Evolutionary conservation across 2,329 filamentous ascomycete species (phyloP).

Genomic region (Eutypella sp.): DNA sequence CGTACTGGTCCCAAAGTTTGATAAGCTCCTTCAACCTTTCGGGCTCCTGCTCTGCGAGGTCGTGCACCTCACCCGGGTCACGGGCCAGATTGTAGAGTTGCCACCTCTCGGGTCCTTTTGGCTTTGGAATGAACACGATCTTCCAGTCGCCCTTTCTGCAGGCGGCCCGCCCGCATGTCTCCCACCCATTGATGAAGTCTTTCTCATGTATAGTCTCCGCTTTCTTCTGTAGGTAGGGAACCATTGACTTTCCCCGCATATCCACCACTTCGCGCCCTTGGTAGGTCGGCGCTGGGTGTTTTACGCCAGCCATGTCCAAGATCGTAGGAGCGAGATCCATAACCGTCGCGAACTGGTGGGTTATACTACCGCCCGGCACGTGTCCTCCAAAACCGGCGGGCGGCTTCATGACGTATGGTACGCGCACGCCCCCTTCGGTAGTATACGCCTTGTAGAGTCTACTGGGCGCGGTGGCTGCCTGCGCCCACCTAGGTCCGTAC

Average conservation of each 20-base stretch:
- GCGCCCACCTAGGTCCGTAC: conserved; percentile 54
- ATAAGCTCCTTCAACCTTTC: conserved; percentile 27
- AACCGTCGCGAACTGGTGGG: conserved; percentile 46
- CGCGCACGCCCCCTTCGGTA: conserved; percentile 46
- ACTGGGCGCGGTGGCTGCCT: conserved; percentile 32
- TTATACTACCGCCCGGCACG: conserved; percentile 32
- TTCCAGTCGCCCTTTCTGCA: conserved; percentile 33
- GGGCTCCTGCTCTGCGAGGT: conserved; percentile 29
- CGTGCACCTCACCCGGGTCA: conserved; percentile 41
- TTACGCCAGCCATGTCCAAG: conserved; percentile 41
- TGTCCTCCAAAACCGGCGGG: conserved; percentile 23
- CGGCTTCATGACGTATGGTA: conserved; percentile 45
- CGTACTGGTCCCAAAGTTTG: conserved; percentile 31
- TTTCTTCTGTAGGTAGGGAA: conserved; percentile 23
- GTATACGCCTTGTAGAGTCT: conserved; percentile 37
- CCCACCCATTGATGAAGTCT: conserved; percentile 33
- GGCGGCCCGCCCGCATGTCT: conserved; percentile 30
- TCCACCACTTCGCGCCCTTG: conserved; percentile 28
- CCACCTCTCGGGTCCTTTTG: conserved; percentile 44
- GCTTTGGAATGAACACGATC: conserved; percentile 42
- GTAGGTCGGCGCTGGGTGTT: conserved; percentile 49
- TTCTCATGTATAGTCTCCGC: conserved; percentile 28
- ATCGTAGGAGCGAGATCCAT: conserved; percentile 47
- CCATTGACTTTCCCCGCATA: conserved; percentile 31
- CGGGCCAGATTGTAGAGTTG: conserved; percentile 41